Base-by-base conservation (phyloP, 352 stramenopile genomes). In the Phytophthora multivora region DNA sequence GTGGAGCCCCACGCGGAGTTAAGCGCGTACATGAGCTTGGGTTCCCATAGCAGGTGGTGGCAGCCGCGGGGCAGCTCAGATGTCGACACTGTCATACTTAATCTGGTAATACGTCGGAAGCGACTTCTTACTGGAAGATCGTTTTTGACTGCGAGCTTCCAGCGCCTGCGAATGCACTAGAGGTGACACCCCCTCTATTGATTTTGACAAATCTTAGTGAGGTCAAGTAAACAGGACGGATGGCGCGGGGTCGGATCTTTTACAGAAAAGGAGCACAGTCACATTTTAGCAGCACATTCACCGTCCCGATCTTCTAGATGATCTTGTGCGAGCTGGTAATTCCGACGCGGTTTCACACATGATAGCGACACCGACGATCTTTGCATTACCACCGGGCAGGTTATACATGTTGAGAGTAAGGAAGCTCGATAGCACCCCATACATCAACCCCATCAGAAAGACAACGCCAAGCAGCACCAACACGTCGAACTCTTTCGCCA, bases 401-500 rank as follows among this genome's bases (percentile, higher is more conserved):
- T 92, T 89, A 77, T 86, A 90, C 31, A 91, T 59, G 51, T 91
- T 86, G 56, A 91, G 75, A 46, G 75, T 84, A 49, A 91, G 77
- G 55, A 88, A 91, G 60, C 77, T 88, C 18, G 74, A 86, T 33
- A 91, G 60, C 50, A 90, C 79, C 40, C 80, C 80, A 43, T 72
- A 87, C 80, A 90, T 91, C 55, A 86, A 59, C 0, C 79, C 77
- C 74, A 87, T 90, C 53, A 87, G 50, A 49, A 88, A 86, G 9
- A 88, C 79, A 16, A 90, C 75, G 11, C 55, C 59, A 33, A 92
- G 63, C 35, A 90, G 71, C 40, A 83, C 73, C 48, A 90, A 42
- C 55, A 91, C 71, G 51, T 90, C 80, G 16, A 56, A 53, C 57
- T 83, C 69, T n/a, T 59, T 61, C 11, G 23, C 18, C 15, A 89